Evolutionary conservation across 768 basidiomycete species (phyloP).

Genomic region (Phaeolepiota aurea): DNA sequence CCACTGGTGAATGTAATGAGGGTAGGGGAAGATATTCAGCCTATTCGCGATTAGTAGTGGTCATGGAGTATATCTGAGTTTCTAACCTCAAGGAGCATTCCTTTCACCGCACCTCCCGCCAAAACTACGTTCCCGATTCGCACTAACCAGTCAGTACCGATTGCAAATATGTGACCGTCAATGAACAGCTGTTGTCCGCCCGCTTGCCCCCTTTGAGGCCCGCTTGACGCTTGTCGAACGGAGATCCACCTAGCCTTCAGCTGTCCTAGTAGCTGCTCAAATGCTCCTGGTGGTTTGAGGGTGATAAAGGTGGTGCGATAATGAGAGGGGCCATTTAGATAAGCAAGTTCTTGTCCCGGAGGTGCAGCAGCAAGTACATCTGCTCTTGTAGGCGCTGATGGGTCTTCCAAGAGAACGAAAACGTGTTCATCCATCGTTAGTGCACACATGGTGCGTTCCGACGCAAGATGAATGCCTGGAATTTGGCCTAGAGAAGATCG

Average conservation of each 20-base stretch:
- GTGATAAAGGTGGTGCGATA: slow-evolving; percentile 75
- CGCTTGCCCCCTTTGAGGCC: slow-evolving; percentile 36
- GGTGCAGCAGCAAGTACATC: slow-evolving; percentile 43
- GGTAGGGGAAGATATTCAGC: slow-evolving; percentile 80
- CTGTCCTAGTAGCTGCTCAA: slow-evolving; percentile 69
- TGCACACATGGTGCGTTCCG: slow-evolving; percentile 67
- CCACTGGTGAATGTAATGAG: slow-evolving; percentile 50
- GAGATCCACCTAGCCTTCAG: slow-evolving; percentile 72
- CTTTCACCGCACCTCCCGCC: slow-evolving; percentile 66
- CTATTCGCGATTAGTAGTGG: too few relatives aligned
- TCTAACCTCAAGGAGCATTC: slow-evolving; percentile 88
- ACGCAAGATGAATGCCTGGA: slow-evolving; percentile 36
- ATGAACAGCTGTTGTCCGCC: slow-evolving; percentile 57
- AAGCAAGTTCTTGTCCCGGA: slow-evolving; percentile 30
- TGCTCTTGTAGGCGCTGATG: slow-evolving; percentile 56
- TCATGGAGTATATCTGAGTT: too few relatives aligned
- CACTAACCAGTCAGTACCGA: slow-evolving; percentile 78
- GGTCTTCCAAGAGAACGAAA: slow-evolving; percentile 74
- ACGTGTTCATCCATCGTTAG: slow-evolving; percentile 77
- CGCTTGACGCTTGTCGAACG: slow-evolving; percentile 41
- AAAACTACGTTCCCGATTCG: slow-evolving; percentile 72
- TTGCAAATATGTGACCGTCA: slow-evolving; percentile 66
- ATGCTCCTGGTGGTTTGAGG: slow-evolving; percentile 59
- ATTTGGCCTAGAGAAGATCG: slow-evolving; percentile 61
- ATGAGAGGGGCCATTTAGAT: slow-evolving; percentile 47